phyloP scores from a whole-genome alignment of 495 filamentous ascomycete species.

The Emericellopsis terricola region DNA sequence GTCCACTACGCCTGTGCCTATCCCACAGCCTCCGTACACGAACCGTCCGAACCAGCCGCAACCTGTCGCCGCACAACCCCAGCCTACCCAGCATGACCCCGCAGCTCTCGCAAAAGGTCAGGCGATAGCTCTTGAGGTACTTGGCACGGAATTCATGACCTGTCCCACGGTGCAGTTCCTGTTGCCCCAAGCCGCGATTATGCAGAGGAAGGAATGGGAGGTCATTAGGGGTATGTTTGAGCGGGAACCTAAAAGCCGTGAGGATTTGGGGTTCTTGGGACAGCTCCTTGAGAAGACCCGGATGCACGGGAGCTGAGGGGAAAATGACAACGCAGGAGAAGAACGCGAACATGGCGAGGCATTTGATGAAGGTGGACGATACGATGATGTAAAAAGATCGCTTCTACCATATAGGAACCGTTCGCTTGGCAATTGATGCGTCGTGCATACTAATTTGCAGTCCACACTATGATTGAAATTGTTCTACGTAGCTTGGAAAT shows the following conservation, averaged over 20 bases:
- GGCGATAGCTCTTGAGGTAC: slow-evolving; percentile 32
- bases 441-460: no score
- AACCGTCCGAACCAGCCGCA: slow-evolving; percentile 11
- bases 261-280: slow-evolving; percentile 30
- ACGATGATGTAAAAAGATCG: no score
- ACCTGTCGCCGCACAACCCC: slow-evolving; percentile 6
- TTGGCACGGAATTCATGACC: slow-evolving; percentile 34
- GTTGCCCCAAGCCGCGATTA: slow-evolving; percentile 43
- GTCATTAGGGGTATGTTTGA: slow-evolving; percentile 41
- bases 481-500: no score
- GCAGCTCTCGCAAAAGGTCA: slow-evolving; percentile 22
- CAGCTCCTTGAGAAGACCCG: slow-evolving; percentile 23
- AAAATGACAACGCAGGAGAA: background rate
- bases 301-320: slow-evolving; percentile 4
- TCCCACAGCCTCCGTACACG: slow-evolving; percentile 9
- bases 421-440: no score
- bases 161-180: slow-evolving; percentile 49
- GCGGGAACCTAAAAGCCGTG: slow-evolving; percentile 27
- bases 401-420: no score
- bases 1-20: slow-evolving; percentile 1
- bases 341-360: background rate
- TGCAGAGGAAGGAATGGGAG: slow-evolving; percentile 42
- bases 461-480: no score
- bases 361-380: no score
- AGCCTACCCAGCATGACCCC: slow-evolving; percentile 13